Evolutionary conservation across 163 green algal genomes (phyloP), one percentile per base, ranked within the genome.

Genomic region (Botryococcus braunii): DNA sequence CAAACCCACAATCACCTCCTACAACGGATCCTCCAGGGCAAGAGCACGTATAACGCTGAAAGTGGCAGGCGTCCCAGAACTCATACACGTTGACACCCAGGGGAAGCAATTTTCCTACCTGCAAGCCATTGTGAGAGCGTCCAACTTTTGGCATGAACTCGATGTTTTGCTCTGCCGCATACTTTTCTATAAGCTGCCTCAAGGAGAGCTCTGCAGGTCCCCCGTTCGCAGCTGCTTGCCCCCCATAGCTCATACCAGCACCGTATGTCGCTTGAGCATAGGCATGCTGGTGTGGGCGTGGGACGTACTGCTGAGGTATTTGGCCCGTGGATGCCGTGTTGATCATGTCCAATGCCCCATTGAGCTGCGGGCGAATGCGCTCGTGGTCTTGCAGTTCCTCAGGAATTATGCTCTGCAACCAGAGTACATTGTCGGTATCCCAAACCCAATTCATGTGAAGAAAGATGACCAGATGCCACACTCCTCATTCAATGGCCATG

Each of bases 121-220:
- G 92, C 65, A 96, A 75, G 21, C 92, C 90, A 34, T 95, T 83
- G 50, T 96, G 76, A n/a, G 73, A 68, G 29, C 92, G 82, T 1
- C 92, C 89, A 36, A 76, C 76, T 73, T 94, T 94, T 13, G 93
- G 93, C 74, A 96, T 55, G 65, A 98, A 97, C 57, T 85, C 74
- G 3, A 98, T 48, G 27, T 87, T 83, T 29, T 86, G 74, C 63
- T 97, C 86, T 41, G 85, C 78, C 7, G 91, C 92, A 77, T 89
- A 97, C 2, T 69, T 59, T 76, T 91, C 82, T 47, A 98, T 80
- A 31, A 97, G 76, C 48, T 97, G 88, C 47, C 85, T 84, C 56
- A 98, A 72, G 0, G 79, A 90, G n/a, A 85, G 71, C 41, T 86
- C 82, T 36, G 59, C 65, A 5, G 43, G 69, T 21, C 32, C 50